Evolutionary conservation across 2,329 filamentous ascomycete genomes (phyloP), one percentile per base, ranked within the genome.

Genomic region (Chaetomium strumarium): DNA sequence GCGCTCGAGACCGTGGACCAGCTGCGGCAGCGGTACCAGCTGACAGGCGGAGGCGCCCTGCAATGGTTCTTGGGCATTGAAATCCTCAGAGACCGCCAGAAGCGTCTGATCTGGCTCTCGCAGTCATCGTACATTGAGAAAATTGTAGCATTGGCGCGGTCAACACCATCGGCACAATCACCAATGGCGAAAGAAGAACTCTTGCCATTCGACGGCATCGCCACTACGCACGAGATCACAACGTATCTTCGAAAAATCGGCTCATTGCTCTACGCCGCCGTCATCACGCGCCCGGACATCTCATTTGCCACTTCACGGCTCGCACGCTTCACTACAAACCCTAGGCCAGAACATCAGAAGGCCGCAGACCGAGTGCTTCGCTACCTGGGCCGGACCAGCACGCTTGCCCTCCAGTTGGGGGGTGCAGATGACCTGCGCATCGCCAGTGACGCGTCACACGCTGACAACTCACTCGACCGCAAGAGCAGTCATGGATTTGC

Each of bases 251-350:
- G n/a, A n/a, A n/a, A n/a, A n/a, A n/a, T n/a, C n/a, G n/a, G n/a
- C n/a, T n/a, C n/a, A n/a, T n/a, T n/a, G n/a, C n/a, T n/a, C n/a
- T 55, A 55, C 36, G 41, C 46, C 16, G 45, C 45, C 14, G 46
- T 49, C 30, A 55, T 43, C 29, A 52, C 34, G 1, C 36, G 53
- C 7, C 53, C 49, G 0, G 41, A 55, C 29, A 37, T 55, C n/a
- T 49, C 45, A 9, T 55, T 55, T 37, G 53, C 49, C 16, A 36
- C 19, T 2, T 52, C 41, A 17, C n/a, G 46, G 13, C 39, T 55
- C 16, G 41, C 45, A 6, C 47, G 49, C 16, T 50, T 51, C 29
- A 12, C 16, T 1, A 24, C 17, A 7, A 49, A 49, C 19, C 40
- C 40, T 2, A 17, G 39, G 12, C 39, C 40, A 37, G 19, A 12